These are phyloP conservation scores for Hyaloscypha bicolor DNA, from an alignment of 495 filamentous ascomycete species.

Conservation along the genomic window DNA sequence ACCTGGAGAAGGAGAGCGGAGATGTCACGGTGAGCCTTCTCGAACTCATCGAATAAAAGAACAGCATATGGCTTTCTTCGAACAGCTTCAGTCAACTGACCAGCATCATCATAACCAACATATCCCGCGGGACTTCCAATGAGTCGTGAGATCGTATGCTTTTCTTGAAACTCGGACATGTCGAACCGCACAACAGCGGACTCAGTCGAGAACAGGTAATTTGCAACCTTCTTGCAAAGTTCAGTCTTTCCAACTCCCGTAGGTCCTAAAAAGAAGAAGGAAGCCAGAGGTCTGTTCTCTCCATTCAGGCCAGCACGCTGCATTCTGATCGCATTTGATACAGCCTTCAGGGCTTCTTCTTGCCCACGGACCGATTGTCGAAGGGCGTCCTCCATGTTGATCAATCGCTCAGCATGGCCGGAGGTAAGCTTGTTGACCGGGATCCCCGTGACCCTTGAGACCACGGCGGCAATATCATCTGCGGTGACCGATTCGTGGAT, in stretches of 20 bases:
- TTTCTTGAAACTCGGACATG: conserved; percentile 98
- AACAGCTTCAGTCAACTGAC: conserved; percentile 94
- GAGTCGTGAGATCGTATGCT: conserved; percentile 89
- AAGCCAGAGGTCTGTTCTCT: conserved; percentile 87
- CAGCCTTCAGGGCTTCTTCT: conserved; percentile 88
- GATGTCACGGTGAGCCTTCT: conserved; percentile 96
- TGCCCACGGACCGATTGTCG: conserved; percentile 86
- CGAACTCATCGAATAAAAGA: conserved; percentile 94
- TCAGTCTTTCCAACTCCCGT: conserved; percentile 98
- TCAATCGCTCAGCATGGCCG: conserved; percentile 87
- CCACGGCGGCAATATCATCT: conserved; percentile 91
- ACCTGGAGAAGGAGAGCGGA: conserved; percentile 88
- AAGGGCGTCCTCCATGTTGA: conserved; percentile 92
- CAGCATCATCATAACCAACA: conserved; percentile 93
- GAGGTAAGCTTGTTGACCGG: conserved; percentile 88
- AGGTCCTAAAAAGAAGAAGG: conserved; percentile 96
- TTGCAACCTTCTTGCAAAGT: conserved; percentile 92
- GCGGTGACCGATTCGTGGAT: conserved; percentile 92
- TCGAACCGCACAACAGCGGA: conserved; percentile 90
- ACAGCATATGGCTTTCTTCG: conserved; percentile 95
- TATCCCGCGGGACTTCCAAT: conserved; percentile 59
- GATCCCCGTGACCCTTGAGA: conserved; percentile 89
- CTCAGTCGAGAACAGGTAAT: conserved; percentile 91
- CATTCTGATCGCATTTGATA: conserved; percentile 91
- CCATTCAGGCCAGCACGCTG: conserved; percentile 90